A percentile compares a stretch with the other conserved stretches of the same genome.
phyloP scores from a whole-genome alignment of 257 asterid genomes.

The Solanum verrucosum region DNA sequence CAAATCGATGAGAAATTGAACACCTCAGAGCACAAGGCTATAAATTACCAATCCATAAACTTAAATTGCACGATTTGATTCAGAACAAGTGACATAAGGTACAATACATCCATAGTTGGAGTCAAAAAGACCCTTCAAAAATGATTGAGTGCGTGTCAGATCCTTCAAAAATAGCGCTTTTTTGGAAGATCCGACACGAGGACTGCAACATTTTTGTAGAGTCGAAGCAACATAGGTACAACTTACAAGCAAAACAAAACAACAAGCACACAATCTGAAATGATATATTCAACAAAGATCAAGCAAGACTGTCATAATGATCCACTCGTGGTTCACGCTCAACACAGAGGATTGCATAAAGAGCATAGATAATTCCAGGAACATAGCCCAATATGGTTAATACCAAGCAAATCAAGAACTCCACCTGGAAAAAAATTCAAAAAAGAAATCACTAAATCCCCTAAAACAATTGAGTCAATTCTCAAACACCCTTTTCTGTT shows the following conservation, averaged over 20 bases:
- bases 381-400: constrained; percentile 49
- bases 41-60: neutral
- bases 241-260: neutral
- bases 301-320: neutral
- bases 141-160: neutral
- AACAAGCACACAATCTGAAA: neutral
- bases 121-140: neutral
- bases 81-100: neutral
- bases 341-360: constrained; percentile 27
- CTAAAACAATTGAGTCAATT: neutral
- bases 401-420: constrained; percentile 31
- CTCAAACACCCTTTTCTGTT: neutral
- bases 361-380: constrained; percentile 55
- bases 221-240: neutral
- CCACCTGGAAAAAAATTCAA: constrained; percentile 25
- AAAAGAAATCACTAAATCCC: neutral
- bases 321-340: neutral
- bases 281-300: neutral
- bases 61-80: neutral
- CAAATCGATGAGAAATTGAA: neutral
- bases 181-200: neutral
- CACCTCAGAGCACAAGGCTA: neutral
- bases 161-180: neutral
- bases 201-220: neutral
- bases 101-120: neutral